These are phyloP conservation scores for Phialocephala sp. DNA, from an alignment of 2,329 filamentous ascomycete genomes.

Conservation along the genomic window DNA sequence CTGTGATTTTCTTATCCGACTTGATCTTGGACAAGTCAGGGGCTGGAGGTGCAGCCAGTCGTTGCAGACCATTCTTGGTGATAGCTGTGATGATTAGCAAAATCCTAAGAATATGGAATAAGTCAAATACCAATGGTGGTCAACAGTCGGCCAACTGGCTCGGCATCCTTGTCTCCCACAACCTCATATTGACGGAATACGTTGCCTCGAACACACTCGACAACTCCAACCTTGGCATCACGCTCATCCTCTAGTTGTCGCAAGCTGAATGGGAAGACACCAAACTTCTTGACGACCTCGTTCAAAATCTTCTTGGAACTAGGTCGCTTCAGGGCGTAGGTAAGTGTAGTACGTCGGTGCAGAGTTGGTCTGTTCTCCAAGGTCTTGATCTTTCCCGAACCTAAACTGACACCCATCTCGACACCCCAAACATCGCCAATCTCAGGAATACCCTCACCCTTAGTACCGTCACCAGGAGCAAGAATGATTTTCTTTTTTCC, in stretches of 20 bases:
- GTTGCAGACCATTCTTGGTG: conserved; percentile 95
- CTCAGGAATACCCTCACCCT: conserved; percentile 88
- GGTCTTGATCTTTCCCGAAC: conserved; percentile 92
- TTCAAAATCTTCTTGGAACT: conserved; percentile 92
- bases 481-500: conserved; percentile 95
- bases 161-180: conserved; percentile 88
- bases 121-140: conserved; percentile 84
- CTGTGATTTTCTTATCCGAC: conserved; percentile 96
- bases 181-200: conserved; percentile 97
- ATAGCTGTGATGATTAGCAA: conserved; percentile 66
- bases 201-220: conserved; percentile 92
- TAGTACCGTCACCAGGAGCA: conserved; percentile 81
- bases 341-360: conserved; percentile 90
- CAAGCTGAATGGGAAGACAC: conserved; percentile 96
- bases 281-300: conserved; percentile 96
- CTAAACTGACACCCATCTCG: conserved; percentile 90
- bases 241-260: conserved; percentile 97
- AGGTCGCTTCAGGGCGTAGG: conserved; percentile 91
- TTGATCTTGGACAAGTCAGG: conserved; percentile 83
- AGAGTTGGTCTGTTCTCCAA: conserved; percentile 87
- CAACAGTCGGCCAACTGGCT: conserved; percentile 84
- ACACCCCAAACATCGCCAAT: conserved; percentile 97
- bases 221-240: conserved; percentile 91
- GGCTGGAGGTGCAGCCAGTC: conserved; percentile 76
- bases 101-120: conserved; percentile 18